Evolutionary conservation across 129 eudicot genomes (phyloP).

Genomic region (Gnaphalium uliginosum): DNA sequence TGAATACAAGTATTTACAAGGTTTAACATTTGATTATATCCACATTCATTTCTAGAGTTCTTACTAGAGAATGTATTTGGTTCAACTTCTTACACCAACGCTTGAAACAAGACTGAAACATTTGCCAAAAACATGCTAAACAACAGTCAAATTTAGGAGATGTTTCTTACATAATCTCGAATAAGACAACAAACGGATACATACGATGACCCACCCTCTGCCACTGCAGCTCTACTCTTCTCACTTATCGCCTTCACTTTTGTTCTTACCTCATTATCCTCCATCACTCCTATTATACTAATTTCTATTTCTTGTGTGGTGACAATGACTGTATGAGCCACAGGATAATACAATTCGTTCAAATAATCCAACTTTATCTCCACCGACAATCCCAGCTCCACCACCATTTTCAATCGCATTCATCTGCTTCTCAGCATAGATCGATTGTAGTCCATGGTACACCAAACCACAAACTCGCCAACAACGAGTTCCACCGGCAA

Average conservation of each 20-base stretch:
- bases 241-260: slow-evolving; percentile 39
- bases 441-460: slow-evolving; percentile 47
- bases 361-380: slow-evolving; percentile 43
- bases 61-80: too few relatives aligned
- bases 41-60: background rate
- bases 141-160: background rate
- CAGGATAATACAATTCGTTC: slow-evolving; percentile 12
- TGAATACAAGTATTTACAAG: background rate
- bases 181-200: slow-evolving; percentile 23
- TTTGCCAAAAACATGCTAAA: too few relatives aligned
- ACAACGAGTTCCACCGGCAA: slow-evolving; percentile 65
- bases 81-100: too few relatives aligned
- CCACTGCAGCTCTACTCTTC: slow-evolving; percentile 37
- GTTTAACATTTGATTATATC: background rate
- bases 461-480: slow-evolving; percentile 61
- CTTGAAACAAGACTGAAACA: background rate
- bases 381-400: slow-evolving; percentile 51
- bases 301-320: slow-evolving; percentile 31
- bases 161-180: slow-evolving; percentile 20
- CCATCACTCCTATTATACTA: slow-evolving; percentile 39
- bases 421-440: slow-evolving; percentile 47
- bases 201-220: slow-evolving; percentile 56
- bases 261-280: slow-evolving; percentile 17
- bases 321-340: slow-evolving; percentile 15
- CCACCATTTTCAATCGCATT: slow-evolving; percentile 50